A percentile compares a stretch with the other conserved stretches of the same genome.
Evolutionary conservation across 768 basidiomycete genomes (phyloP).

Genomic region (Termitomyces sp.): DNA sequence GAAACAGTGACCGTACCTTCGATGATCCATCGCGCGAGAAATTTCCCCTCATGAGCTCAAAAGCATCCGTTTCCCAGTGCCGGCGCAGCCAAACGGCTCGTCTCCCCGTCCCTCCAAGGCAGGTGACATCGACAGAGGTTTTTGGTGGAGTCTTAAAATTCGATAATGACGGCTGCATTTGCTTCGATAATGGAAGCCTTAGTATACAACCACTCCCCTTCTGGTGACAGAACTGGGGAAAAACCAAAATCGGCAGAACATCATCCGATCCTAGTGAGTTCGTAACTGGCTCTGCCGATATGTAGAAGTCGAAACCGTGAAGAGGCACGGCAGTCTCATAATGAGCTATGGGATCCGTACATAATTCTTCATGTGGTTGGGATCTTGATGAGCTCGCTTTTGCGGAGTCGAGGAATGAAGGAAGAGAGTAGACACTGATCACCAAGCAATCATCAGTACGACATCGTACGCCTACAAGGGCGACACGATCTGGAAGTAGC

Average conservation of each 20-base stretch:
- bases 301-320: conserved; percentile 18
- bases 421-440: conserved; percentile 29
- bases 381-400: neutral
- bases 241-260: conserved; percentile 17
- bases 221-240: conserved; percentile 16
- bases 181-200: conserved; percentile 16
- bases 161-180: neutral
- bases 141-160: conserved; percentile 11
- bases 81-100: conserved; percentile 54
- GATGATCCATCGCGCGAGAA: conserved; percentile 25
- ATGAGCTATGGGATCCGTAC: neutral
- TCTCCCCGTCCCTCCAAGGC: conserved; percentile 39
- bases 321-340: conserved; percentile 8
- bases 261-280: conserved; percentile 5
- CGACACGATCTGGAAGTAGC: conserved; percentile 26
- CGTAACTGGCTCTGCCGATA: conserved; percentile 17
- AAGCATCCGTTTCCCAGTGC: conserved; percentile 45
- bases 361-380: neutral
- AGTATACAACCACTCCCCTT: conserved; percentile 19
- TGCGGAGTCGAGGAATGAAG: conserved; percentile 10
- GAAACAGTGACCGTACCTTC: conserved; percentile 38
- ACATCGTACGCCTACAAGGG: conserved; percentile 28
- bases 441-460: conserved; percentile 21
- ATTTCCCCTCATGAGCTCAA: conserved; percentile 50
- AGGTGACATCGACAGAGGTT: conserved; percentile 21